A percentile compares a stretch with the other conserved stretches of the same genome.
These are phyloP conservation scores for Oryza nivara DNA, from an alignment of 176 grass and related monocot genomes.

Conservation along the genomic window DNA sequence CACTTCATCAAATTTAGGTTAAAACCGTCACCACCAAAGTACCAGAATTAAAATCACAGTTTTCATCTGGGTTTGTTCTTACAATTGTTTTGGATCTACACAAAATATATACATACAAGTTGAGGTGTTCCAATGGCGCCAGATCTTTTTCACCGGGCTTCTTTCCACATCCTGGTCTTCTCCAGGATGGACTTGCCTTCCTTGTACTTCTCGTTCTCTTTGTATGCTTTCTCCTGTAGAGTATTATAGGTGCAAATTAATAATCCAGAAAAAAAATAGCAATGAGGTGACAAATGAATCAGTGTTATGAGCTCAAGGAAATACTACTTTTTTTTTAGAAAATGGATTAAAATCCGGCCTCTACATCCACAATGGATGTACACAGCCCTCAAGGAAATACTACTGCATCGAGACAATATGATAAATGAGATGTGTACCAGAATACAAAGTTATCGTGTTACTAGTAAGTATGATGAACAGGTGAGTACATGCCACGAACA, in stretches of 20 bases:
- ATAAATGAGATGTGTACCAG: neutral
- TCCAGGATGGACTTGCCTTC: slow-evolving; percentile 78
- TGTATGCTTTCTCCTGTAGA: slow-evolving; percentile 71
- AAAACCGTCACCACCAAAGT: no score
- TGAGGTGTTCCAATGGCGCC: neutral
- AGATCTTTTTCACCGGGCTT: slow-evolving; percentile 32
- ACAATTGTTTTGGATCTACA: no score
- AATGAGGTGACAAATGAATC: neutral
- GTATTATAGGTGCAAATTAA: neutral
- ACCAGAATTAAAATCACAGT: no score
- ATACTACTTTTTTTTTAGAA: no score
- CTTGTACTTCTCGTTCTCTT: slow-evolving; percentile 69
- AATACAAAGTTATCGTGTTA: no score
- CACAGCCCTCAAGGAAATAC: neutral
- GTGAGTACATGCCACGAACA: neutral
- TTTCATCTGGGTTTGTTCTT: no score
- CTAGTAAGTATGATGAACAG: neutral
- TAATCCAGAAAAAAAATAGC: neutral
- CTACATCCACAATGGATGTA: no score
- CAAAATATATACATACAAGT: neutral
- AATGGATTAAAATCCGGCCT: no score
- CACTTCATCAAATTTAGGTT: no score
- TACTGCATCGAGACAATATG: neutral
- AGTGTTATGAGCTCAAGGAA: no score
- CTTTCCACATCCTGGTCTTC: slow-evolving; percentile 53